phyloP scores from a whole-genome alignment of 2,329 filamentous ascomycete genomes.

The Emmonsiellopsis sp. region DNA sequence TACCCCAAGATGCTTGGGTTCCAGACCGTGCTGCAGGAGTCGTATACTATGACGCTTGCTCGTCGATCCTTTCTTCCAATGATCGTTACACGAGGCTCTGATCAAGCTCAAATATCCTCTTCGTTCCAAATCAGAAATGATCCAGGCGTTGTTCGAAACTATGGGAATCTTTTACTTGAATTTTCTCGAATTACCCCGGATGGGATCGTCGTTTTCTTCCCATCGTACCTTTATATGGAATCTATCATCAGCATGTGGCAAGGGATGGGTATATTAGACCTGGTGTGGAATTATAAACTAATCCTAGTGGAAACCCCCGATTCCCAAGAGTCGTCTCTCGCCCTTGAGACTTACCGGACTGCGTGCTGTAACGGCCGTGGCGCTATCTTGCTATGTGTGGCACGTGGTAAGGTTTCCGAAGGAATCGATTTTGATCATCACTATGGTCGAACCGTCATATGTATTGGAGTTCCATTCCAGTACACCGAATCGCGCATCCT shows the following conservation, averaged over 20 bases:
- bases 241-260: conserved; percentile 99
- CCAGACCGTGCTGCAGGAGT: conserved; percentile 85
- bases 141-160: conserved; percentile 92
- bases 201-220: conserved; percentile 98
- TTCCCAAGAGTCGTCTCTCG: conserved; percentile 90
- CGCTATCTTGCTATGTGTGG: conserved; percentile 87
- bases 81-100: conserved; percentile 91
- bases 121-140: conserved; percentile 94
- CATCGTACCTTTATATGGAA: conserved; percentile 98
- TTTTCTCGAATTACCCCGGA: conserved; percentile 95
- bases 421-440: conserved; percentile 99
- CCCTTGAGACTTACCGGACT: conserved; percentile 91
- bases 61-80: conserved; percentile 93
- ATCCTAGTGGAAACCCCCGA: conserved; percentile 97
- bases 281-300: conserved; percentile 98
- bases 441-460: conserved; percentile 89
- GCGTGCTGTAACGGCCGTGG: conserved; percentile 96
- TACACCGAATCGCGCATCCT: conserved; percentile 97
- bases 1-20: conserved; percentile 99
- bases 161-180: conserved; percentile 84
- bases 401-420: conserved; percentile 92
- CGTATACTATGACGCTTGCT: conserved; percentile 93
- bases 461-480: conserved; percentile 95
- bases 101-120: conserved; percentile 87
- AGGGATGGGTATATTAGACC: conserved; percentile 93